Conservation (phyloP, 495 filamentous ascomycete genomes). For the Monascus purpureus region DNA sequence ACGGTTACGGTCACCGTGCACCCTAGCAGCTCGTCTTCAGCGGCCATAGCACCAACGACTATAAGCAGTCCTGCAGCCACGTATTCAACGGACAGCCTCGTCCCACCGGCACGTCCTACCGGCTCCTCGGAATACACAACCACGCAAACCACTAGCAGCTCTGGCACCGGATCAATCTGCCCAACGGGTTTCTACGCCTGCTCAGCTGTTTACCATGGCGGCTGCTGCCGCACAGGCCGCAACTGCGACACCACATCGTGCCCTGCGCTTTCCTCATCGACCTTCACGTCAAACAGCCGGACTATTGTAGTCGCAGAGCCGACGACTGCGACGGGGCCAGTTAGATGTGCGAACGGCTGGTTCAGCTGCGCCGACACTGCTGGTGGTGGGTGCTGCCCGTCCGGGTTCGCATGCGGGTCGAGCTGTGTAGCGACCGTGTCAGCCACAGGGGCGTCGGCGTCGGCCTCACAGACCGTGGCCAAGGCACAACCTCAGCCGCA, state of each 20-base stretch:
- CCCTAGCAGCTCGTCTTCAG: constrained; percentile 27
- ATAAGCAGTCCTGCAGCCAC: constrained; percentile 3
- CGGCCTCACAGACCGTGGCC: constrained; percentile 37
- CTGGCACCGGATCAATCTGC: no score
- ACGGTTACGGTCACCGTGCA: constrained; percentile 33
- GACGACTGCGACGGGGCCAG: constrained; percentile 22
- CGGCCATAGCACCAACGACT: constrained; percentile 22
- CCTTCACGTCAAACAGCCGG: constrained; percentile 44
- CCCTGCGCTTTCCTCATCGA: constrained; percentile 43
- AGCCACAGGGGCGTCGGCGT: constrained; percentile 24
- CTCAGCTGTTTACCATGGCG: constrained; percentile 48
- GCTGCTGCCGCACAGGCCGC: constrained; percentile 71
- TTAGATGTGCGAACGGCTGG: constrained; percentile 62
- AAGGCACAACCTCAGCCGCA: constrained; percentile 35
- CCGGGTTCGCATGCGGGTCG: constrained; percentile 56
- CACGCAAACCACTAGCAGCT: no score
- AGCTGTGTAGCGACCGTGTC: constrained; percentile 39
- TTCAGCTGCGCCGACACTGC: constrained; percentile 51
- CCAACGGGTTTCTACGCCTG: constrained; percentile 69
- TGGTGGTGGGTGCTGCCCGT: constrained; percentile 69
- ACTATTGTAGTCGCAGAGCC: constrained; percentile 52
- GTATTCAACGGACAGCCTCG: constrained; percentile 14
- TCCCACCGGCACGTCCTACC: constrained; percentile 39
- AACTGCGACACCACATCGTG: constrained; percentile 65
- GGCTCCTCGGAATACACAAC: constrained; percentile 15